These are phyloP conservation scores for Keithomyces neogunnii DNA, from an alignment of 2,329 filamentous ascomycete genomes.

Conservation along the genomic window DNA sequence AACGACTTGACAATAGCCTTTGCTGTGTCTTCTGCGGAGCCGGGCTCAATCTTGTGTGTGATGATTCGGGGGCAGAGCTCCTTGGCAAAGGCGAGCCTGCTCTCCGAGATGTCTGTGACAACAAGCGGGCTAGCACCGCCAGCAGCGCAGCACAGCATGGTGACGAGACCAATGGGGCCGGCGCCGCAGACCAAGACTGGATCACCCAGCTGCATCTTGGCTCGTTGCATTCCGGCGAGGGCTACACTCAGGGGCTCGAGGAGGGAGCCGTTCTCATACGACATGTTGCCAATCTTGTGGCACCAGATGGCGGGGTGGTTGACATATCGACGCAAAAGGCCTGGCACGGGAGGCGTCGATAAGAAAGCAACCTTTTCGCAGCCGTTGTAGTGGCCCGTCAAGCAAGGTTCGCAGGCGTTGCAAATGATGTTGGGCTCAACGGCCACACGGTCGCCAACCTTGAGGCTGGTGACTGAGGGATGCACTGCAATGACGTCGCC, in stretches of 20 bases:
- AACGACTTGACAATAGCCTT: constrained; percentile 59
- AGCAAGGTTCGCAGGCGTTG: constrained; percentile 79
- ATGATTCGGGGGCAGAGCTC: constrained; percentile 69
- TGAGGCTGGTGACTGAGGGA: constrained; percentile 67
- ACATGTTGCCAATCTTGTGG: constrained; percentile 91
- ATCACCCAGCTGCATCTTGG: constrained; percentile 74
- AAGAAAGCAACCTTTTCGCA: constrained; percentile 81
- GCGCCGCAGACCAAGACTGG: constrained; percentile 85
- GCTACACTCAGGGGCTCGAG: constrained; percentile 87
- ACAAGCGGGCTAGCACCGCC: constrained; percentile 86
- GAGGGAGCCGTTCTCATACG: constrained; percentile 82
- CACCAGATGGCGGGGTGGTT: constrained; percentile 94
- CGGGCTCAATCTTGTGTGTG: constrained; percentile 68
- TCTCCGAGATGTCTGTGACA: constrained; percentile 90
- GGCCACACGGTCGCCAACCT: constrained; percentile 83
- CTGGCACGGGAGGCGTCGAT: constrained; percentile 82
- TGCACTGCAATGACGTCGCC: constrained; percentile 76
- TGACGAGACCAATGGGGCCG: constrained; percentile 87
- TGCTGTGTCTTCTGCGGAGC: constrained; percentile 62
- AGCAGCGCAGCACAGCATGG: constrained; percentile 72
- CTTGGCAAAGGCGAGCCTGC: constrained; percentile 76
- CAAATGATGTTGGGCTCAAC: constrained; percentile 94
- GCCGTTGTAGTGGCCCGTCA: constrained; percentile 91
- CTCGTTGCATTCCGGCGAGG: constrained; percentile 78
- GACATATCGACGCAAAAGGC: constrained; percentile 83